A percentile compares a stretch with the other conserved stretches of the same genome.
phyloP scores from a whole-genome alignment of 2,329 filamentous ascomycete species.

The Hirsutella rhossiliensis region DNA sequence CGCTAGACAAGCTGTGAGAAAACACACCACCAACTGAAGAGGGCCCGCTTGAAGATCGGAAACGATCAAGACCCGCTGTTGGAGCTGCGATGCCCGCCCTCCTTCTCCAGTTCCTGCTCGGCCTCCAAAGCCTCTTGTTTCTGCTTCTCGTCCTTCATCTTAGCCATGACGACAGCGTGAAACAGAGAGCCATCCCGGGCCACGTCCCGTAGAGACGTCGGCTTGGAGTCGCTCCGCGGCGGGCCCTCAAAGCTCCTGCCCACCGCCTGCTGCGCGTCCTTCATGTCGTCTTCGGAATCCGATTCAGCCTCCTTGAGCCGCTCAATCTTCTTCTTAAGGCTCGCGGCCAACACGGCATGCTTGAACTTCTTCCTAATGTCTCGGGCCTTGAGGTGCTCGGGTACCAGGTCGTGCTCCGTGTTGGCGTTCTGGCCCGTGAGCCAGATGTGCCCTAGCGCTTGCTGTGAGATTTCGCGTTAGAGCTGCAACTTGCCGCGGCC shows the following conservation, averaged over 20 bases:
- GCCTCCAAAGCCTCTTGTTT: constrained; percentile 64
- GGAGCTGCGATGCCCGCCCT: constrained; percentile 26
- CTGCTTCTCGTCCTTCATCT: constrained; percentile 46
- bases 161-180: constrained; percentile 85
- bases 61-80: no score
- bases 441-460: constrained; percentile 76
- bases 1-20: no score
- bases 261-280: constrained; percentile 49
- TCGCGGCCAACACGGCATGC: constrained; percentile 91
- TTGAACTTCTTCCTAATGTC: constrained; percentile 83
- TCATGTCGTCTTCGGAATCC: constrained; percentile 61
- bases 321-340: constrained; percentile 90
- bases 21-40: no score
- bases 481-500: neutral
- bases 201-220: constrained; percentile 28
- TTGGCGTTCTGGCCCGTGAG: constrained; percentile 74
- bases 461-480: constrained; percentile 25
- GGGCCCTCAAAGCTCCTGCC: constrained; percentile 15
- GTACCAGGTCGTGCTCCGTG: constrained; percentile 91
- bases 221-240: constrained; percentile 5
- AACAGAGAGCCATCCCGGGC: constrained; percentile 56
- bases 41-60: no score
- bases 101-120: constrained; percentile 44
- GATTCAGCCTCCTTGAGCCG: constrained; percentile 89
- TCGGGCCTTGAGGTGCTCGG: constrained; percentile 81